phyloP scores from a whole-genome alignment of 108 stramenopile genomes.

The Cyclotella cryptica region DNA sequence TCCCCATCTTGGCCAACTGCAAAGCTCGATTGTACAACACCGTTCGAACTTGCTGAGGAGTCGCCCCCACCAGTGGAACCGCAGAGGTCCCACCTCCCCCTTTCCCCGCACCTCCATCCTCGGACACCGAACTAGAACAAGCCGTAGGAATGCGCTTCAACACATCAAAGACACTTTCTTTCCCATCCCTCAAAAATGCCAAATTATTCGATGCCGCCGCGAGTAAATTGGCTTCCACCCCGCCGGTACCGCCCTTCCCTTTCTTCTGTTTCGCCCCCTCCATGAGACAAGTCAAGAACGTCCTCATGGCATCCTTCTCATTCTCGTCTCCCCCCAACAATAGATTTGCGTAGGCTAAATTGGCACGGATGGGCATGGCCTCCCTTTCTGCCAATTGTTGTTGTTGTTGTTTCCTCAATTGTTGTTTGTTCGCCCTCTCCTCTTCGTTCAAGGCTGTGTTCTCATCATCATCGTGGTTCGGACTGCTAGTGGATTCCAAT shows the following conservation, averaged over 20 bases:
- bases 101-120: slow-evolving; percentile 15
- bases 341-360: slow-evolving; percentile 47
- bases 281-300: slow-evolving; percentile 42
- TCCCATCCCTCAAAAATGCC: slow-evolving; percentile 51
- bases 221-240: slow-evolving; percentile 31
- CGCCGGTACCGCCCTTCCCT: not conserved
- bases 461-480: slow-evolving; percentile 6
- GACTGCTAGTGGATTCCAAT: slow-evolving; percentile 34
- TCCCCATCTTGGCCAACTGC: slow-evolving; percentile 52
- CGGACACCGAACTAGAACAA: slow-evolving; percentile 34
- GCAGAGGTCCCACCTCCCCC: slow-evolving; percentile 10
- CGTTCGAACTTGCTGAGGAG: slow-evolving; percentile 54
- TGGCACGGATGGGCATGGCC: slow-evolving; percentile 50
- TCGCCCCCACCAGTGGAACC: slow-evolving; percentile 52
- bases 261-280: slow-evolving; percentile 2
- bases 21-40: slow-evolving; percentile 53
- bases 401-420: slow-evolving; percentile 21
- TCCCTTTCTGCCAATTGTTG: slow-evolving; percentile 35
- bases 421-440: slow-evolving; percentile 4
- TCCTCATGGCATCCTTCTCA: slow-evolving; percentile 40
- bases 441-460: slow-evolving; percentile 8
- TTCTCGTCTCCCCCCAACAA: slow-evolving; percentile 49
- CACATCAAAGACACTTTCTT: slow-evolving; percentile 50
- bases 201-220: slow-evolving; percentile 51
- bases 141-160: slow-evolving; percentile 48